Conservation (phyloP, 176 grass and related monocot species). For the Tillandsia fasciculata region DNA sequence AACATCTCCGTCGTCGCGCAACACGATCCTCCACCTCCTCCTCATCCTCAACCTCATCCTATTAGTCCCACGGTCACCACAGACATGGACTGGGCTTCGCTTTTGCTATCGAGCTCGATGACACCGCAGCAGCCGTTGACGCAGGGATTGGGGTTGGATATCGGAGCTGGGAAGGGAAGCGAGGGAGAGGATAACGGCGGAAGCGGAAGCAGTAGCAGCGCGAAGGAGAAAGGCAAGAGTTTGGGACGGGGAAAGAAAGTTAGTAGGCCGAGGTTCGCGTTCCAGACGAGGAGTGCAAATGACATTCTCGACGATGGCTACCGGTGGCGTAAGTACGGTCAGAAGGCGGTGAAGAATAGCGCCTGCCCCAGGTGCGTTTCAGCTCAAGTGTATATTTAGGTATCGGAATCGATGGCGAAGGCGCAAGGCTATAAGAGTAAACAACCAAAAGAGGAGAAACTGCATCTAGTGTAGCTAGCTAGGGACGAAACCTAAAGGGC, state of each 20-base stretch:
- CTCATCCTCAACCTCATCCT: background rate
- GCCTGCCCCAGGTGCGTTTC: slow-evolving; percentile 45
- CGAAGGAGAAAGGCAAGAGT: slow-evolving; percentile 26
- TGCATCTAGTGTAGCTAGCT: too few relatives aligned
- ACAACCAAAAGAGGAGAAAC: background rate
- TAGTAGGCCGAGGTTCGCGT: slow-evolving; percentile 66
- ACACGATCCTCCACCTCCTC: background rate
- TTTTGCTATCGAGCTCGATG: slow-evolving; percentile 15
- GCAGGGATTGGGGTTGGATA: background rate
- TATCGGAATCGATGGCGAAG: background rate
- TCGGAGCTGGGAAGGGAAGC: slow-evolving; percentile 5
- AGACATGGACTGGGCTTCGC: slow-evolving; percentile 23
- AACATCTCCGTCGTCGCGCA: slow-evolving; percentile 9
- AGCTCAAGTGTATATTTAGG: background rate
- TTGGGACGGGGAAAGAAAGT: slow-evolving; percentile 44
- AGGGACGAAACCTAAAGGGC: too few relatives aligned
- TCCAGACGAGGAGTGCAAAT: slow-evolving; percentile 74
- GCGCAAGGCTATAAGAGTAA: background rate
- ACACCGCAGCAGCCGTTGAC: background rate
- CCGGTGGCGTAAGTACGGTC: slow-evolving; percentile 90
- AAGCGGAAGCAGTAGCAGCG: background rate
- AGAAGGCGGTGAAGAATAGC: slow-evolving; percentile 94
- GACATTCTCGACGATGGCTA: slow-evolving; percentile 93
- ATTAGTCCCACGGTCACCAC: background rate
- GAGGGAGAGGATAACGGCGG: slow-evolving; percentile 26